Evolutionary conservation across 495 filamentous ascomycete species (phyloP).

Genomic region (Cercophora sp.): DNA sequence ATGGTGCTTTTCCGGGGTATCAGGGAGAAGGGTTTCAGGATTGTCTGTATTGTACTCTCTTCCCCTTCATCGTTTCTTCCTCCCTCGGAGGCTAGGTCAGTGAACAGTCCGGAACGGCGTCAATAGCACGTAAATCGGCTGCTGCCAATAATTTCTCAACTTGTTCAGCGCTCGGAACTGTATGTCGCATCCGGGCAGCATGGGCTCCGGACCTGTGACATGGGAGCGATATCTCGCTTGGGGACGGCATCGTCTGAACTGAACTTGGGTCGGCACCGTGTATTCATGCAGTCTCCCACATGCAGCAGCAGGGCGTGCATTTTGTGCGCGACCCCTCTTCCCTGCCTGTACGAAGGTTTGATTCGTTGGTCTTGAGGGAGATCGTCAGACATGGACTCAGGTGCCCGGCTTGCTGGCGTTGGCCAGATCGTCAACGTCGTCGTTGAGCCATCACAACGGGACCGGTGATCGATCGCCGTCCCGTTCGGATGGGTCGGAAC

Average conservation of each 20-base stretch:
- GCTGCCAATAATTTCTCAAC: conserved; percentile 2
- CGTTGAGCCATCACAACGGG: conserved; percentile 3
- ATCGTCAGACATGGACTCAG: neutral
- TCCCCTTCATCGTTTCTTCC: too few relatives aligned
- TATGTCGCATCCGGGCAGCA: neutral
- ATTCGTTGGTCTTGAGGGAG: conserved; percentile 1
- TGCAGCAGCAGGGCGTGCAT: neutral
- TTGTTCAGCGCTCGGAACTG: conserved; percentile 3
- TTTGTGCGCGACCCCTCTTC: conserved; percentile 3
- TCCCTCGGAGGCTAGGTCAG: too few relatives aligned
- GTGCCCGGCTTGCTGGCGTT: neutral
- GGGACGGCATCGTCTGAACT: neutral
- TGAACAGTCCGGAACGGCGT: too few relatives aligned
- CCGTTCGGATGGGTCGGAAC: conserved; percentile 3
- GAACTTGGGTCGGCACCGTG: neutral
- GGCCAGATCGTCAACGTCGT: neutral
- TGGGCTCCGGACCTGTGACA: neutral
- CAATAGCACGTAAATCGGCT: neutral
- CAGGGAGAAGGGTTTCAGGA: too few relatives aligned
- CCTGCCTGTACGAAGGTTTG: neutral
- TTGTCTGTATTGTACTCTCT: too few relatives aligned
- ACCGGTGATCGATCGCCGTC: neutral
- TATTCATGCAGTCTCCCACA: conserved; percentile 1
- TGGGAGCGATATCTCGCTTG: conserved; percentile 1
- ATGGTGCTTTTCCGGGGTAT: too few relatives aligned